Conservation (phyloP, 257 asterid genomes). For the Thymus mandschuricus region DNA sequence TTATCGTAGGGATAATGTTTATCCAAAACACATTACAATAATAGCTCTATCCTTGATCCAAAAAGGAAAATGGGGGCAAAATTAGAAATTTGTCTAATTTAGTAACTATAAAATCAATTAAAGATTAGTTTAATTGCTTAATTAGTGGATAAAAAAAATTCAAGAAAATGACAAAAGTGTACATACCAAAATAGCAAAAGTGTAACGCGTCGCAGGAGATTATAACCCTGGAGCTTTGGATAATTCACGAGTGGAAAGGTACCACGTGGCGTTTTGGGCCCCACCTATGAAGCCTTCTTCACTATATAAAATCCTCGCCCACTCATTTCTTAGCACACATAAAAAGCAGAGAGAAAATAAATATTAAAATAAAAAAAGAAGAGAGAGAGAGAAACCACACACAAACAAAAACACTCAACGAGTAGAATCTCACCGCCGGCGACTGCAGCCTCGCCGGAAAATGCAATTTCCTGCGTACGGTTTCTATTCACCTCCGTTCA, state of each 20-base stretch:
- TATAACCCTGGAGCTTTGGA: constrained; percentile 19
- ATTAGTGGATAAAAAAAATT: background rate
- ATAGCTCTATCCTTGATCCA: background rate
- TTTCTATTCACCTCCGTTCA: constrained; percentile 23
- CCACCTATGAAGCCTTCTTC: constrained; percentile 26
- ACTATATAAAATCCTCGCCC: constrained; percentile 41
- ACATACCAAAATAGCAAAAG: background rate
- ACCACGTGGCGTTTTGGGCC: constrained; percentile 42
- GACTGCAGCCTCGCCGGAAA: constrained; percentile 47
- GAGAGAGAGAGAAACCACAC: constrained; percentile 15
- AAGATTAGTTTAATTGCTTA: background rate
- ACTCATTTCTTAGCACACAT: constrained; percentile 26
- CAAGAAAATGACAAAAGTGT: background rate
- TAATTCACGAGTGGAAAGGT: constrained; percentile 26
- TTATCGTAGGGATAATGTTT: background rate
- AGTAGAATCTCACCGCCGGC: constrained; percentile 31
- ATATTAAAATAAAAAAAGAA: background rate
- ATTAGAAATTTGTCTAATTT: background rate
- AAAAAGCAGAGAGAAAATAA: constrained; percentile 10
- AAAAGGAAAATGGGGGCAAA: background rate
- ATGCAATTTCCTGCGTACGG: constrained; percentile 44
- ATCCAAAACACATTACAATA: background rate
- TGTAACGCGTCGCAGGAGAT: constrained; percentile 27
- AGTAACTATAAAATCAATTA: background rate
- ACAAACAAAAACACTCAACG: constrained; percentile 10